Evolutionary conservation across 768 basidiomycete species (phyloP).

Genomic region (Clitopilus hobsonii): DNA sequence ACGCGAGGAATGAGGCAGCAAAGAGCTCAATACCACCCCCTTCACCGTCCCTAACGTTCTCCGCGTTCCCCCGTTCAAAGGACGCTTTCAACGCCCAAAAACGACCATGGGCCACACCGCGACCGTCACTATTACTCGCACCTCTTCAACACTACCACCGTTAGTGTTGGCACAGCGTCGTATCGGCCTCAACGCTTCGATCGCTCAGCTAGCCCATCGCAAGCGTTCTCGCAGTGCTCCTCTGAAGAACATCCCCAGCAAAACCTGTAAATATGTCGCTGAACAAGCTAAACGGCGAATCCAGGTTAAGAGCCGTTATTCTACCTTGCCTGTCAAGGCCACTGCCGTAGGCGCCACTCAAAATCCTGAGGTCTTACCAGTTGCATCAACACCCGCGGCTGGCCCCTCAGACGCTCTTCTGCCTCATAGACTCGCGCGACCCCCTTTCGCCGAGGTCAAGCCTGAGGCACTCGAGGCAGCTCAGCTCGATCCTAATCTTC

Average conservation of each 20-base stretch:
- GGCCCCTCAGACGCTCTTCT: slow-evolving; percentile 28
- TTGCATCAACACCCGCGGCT: no score
- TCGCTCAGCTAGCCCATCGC: slow-evolving; percentile 8
- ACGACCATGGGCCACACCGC: no score
- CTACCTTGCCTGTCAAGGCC: slow-evolving; percentile 20
- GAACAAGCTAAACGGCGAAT: slow-evolving; percentile 35
- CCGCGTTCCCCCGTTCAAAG: slow-evolving; percentile 10
- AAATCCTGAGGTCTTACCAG: slow-evolving; percentile 21
- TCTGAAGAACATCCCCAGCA: no score
- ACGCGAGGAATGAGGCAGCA: not conserved
- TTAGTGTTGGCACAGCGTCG: slow-evolving; percentile 9
- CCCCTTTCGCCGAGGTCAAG: slow-evolving; percentile 42
- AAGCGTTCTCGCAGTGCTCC: slow-evolving; percentile 36
- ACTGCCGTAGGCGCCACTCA: no score
- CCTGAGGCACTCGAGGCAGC: slow-evolving; percentile 42
- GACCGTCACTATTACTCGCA: no score
- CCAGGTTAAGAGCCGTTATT: slow-evolving; percentile 14
- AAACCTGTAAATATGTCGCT: slow-evolving; percentile 26
- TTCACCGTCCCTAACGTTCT: not conserved
- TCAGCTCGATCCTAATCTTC: slow-evolving; percentile 37
- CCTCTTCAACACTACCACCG: no score
- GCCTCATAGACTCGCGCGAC: slow-evolving; percentile 50
- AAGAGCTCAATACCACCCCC: not conserved
- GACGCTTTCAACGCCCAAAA: slow-evolving; percentile 2
- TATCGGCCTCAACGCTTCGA: slow-evolving; percentile 14